phyloP scores from a whole-genome alignment of 2,329 filamentous ascomycete species.

The Metarhizium guizhouense region DNA sequence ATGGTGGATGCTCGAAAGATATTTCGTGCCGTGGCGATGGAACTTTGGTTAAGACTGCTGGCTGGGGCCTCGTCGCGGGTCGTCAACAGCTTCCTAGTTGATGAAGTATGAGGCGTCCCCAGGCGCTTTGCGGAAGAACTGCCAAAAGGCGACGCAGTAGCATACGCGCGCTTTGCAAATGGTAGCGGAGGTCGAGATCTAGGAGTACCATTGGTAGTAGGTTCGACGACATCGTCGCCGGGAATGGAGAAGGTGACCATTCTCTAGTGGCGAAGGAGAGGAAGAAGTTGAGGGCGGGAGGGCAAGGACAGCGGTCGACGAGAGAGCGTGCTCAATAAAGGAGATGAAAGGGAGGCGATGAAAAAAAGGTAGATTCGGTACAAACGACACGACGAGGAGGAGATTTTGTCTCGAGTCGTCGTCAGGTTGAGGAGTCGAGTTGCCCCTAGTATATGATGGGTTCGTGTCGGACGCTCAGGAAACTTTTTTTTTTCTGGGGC shows the following conservation, averaged over 20 bases:
- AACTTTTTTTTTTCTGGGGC: constrained; percentile 4
- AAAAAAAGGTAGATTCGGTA: background rate
- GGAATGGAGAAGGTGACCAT: constrained; percentile 33
- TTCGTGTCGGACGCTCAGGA: constrained; percentile 1
- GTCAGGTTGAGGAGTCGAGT: background rate
- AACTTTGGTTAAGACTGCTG: constrained; percentile 26
- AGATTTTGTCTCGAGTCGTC: background rate
- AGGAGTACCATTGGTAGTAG: constrained; percentile 24
- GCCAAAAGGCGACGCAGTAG: constrained; percentile 27
- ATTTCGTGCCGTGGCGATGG: constrained; percentile 28
- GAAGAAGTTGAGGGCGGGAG: background rate
- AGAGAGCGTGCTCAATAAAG: background rate
- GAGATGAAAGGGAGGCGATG: background rate
- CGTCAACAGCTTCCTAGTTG: constrained; percentile 25
- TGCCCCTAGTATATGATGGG: background rate
- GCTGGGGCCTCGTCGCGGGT: constrained; percentile 26
- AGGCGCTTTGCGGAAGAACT: constrained; percentile 21
- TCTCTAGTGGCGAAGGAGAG: background rate
- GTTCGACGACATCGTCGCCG: constrained; percentile 23
- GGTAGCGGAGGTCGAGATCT: constrained; percentile 30
- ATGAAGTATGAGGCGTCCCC: constrained; percentile 28
- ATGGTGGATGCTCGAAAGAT: constrained; percentile 32
- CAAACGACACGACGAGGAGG: background rate
- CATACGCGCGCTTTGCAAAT: constrained; percentile 33
- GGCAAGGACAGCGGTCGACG: background rate